Percentiles rank a stretch among this genome's conserved stretches.
These are phyloP conservation scores for Diplodia corticola DNA, from an alignment of 2,329 filamentous ascomycete genomes.

Conservation along the genomic window DNA sequence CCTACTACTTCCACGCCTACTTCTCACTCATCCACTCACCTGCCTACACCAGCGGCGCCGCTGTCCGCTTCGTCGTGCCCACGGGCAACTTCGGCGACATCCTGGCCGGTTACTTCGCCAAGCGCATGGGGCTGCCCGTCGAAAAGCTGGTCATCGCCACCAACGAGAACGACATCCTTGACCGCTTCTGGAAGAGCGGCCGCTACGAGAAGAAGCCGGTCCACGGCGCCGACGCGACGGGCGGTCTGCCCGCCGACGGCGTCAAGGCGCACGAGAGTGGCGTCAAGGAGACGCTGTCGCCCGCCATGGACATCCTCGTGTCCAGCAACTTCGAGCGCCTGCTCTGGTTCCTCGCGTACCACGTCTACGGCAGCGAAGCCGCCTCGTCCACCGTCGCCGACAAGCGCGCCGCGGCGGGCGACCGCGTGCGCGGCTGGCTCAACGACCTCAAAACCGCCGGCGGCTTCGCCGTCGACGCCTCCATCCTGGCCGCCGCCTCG, in stretches of 20 bases:
- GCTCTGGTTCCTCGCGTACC: conserved; percentile 87
- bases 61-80: conserved; percentile 81
- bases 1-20: conserved; percentile 96
- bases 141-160: conserved; percentile 91
- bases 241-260: conserved; percentile 57
- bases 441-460: conserved; percentile 76
- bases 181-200: conserved; percentile 91
- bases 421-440: conserved; percentile 78
- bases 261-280: conserved; percentile 66
- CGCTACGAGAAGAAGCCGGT: conserved; percentile 82
- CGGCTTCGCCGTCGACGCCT: conserved; percentile 76
- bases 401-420: conserved; percentile 58
- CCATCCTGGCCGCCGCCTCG: conserved; percentile 70
- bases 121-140: conserved; percentile 81
- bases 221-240: conserved; percentile 57
- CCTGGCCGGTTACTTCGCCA: conserved; percentile 88
- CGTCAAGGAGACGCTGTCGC: conserved; percentile 87
- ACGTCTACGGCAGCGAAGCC: conserved; percentile 54
- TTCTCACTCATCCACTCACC: conserved; percentile 70
- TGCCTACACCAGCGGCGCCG: conserved; percentile 61
- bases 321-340: conserved; percentile 96
- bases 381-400: conserved; percentile 39
- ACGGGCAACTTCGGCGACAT: conserved; percentile 98
- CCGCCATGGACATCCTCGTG: conserved; percentile 97
- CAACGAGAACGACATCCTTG: conserved; percentile 95